These are phyloP conservation scores for Trebouxia sp. DNA, from an alignment of 139 green algal genomes.

Conservation along the genomic window DNA sequence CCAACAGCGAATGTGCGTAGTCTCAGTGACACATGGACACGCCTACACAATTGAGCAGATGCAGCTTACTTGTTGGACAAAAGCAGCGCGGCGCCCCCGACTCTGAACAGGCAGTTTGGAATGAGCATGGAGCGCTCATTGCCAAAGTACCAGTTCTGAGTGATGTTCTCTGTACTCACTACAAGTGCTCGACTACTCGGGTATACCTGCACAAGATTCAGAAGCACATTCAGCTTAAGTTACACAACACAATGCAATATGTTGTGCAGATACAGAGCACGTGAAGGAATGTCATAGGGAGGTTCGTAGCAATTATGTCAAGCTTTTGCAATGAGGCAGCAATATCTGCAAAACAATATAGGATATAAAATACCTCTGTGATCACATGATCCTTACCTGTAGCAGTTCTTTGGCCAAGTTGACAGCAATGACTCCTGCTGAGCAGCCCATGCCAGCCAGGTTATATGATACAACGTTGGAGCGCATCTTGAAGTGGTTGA, in stretches of 20 bases:
- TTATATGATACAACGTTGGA: constrained; percentile 93
- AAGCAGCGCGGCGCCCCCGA: constrained; percentile 91
- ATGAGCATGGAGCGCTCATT: constrained; percentile 94
- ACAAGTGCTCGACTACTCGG: constrained; percentile 81
- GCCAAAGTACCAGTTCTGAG: constrained; percentile 88
- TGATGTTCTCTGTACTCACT: constrained; percentile 98
- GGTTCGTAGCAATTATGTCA: no score
- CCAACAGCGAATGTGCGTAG: no score
- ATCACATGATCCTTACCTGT: constrained; percentile 37
- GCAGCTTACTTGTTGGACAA: constrained; percentile 79
- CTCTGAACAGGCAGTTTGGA: constrained; percentile 96
- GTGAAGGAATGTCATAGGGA: no score
- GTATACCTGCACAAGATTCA: constrained; percentile 58
- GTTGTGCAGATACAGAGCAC: no score
- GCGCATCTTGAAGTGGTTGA: constrained; percentile 95
- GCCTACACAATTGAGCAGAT: neutral
- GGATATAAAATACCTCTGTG: neutral
- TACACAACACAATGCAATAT: neutral
- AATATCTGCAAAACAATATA: neutral
- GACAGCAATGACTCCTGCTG: constrained; percentile 86
- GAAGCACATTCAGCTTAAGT: neutral
- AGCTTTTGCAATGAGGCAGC: neutral
- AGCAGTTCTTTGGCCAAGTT: constrained; percentile 91
- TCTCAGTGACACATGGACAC: no score
- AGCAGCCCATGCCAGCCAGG: constrained; percentile 96